phyloP scores from a whole-genome alignment of 257 asterid species.

The Paulownia fortunei region DNA sequence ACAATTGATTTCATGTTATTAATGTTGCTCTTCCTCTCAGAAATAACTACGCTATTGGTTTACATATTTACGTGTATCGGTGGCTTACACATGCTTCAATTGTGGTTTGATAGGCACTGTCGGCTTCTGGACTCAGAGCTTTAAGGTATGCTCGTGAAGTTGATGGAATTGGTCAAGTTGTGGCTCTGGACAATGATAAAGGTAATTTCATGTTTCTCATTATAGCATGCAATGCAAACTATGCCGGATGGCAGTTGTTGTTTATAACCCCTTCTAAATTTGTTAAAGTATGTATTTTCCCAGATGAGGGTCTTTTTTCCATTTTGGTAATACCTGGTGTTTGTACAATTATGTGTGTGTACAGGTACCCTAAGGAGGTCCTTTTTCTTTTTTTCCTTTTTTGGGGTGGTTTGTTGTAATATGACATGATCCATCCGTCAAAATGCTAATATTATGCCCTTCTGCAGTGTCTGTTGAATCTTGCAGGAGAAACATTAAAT shows the following conservation, averaged over 20 bases:
- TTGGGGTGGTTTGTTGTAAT: not conserved
- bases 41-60: constrained; percentile 10
- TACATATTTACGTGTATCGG: not conserved
- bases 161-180: constrained; percentile 91
- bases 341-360: not conserved
- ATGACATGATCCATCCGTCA: not conserved
- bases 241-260: not conserved
- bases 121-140: constrained; percentile 98
- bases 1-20: constrained; percentile 28
- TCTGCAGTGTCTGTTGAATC: constrained; percentile 91
- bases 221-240: not conserved
- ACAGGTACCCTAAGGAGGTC: not conserved
- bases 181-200: constrained; percentile 90
- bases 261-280: not conserved
- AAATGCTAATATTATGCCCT: constrained; percentile 22
- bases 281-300: not conserved
- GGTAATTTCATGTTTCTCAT: constrained; percentile 46
- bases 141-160: constrained; percentile 94
- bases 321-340: not conserved
- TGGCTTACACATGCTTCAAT: not conserved
- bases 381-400: not conserved
- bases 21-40: not conserved
- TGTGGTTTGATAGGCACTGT: constrained; percentile 67
- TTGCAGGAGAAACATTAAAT: constrained; percentile 90
- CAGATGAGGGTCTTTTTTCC: not conserved